Conservation (phyloP, 148 eudicot genomes). For the Cornus florida region DNA sequence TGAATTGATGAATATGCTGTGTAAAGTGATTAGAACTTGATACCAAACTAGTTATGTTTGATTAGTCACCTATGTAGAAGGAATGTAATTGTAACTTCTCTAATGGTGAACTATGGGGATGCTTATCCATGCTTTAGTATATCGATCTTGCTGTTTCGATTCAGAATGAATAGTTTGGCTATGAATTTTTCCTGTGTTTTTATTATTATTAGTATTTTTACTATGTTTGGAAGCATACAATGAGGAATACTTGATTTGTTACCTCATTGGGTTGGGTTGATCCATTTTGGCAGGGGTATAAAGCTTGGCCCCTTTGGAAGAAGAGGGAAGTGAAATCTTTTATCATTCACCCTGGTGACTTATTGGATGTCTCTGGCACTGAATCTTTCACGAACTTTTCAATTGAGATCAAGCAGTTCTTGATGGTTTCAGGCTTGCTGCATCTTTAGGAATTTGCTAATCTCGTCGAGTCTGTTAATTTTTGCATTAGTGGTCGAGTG, state of each 20-base stretch:
- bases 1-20: background rate
- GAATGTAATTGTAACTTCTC: background rate
- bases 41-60: background rate
- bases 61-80: background rate
- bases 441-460: background rate
- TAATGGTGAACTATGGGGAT: background rate
- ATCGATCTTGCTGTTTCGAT: background rate
- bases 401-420: background rate
- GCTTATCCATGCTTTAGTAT: background rate
- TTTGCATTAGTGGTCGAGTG: background rate
- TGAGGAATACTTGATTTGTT: background rate
- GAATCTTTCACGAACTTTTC: background rate
- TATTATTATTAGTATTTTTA: background rate
- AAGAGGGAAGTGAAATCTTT: slow-evolving; percentile 8
- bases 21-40: background rate
- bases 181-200: background rate
- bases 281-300: slow-evolving; percentile 38
- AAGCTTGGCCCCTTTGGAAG: slow-evolving; percentile 27
- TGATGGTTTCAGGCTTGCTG: background rate
- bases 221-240: background rate
- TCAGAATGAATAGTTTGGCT: background rate
- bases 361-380: background rate
- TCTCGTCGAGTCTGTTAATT: background rate
- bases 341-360: background rate
- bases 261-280: slow-evolving; percentile 30